Base-by-base conservation (phyloP, 345 rosid genomes). In the Hirschfeldia incana region DNA sequence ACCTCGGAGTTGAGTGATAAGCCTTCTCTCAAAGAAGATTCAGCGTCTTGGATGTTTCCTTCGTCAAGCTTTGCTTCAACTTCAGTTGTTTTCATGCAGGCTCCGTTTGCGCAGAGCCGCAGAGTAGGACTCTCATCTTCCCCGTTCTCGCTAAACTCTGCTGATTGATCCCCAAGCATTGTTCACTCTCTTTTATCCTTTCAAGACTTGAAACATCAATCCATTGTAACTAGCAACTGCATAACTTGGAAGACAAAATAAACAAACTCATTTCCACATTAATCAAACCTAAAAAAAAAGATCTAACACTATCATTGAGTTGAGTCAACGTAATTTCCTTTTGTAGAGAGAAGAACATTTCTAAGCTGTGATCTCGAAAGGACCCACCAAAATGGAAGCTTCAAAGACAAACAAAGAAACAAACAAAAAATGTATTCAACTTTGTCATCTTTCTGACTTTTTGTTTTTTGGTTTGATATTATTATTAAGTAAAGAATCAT, bases 11-110 rank as follows among this genome's bases (percentile, higher is more conserved):
- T 94, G 76, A 94, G 94, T 0, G 93, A 88, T 64, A 91, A 84
- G 49, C 98, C 95, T 84, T 92, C 97, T 55, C 97, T 88, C 26
- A 94, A 78, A 55, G 95, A 94, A 74, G 94, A 90, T 82, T 94
- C 98, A 8, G 98, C 98, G 76, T 92, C 97, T 68, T 90, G 86
- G 78, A 94, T 92, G 63, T 94, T 92, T 70, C 97, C 97, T 75
- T 86, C 88, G 83, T 94, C 95, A 69, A 92, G 94, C 77, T 92
- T 91, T 15, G 97, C 92, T 85, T 94, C 98, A 12, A 92, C 92
- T 55, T 89, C 94, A n/a, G 83, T 39, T 30, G 93, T 82, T 83
- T 85, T 85, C 84, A 92, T 87, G 73, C 85, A 83, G 61, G 74
- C 57, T 44, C 98, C 98, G 84, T 94, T 94, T 37, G 93, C 97